phyloP scores from a whole-genome alignment of 2,329 filamentous ascomycete genomes.

The Reticulascus tulasneorum region DNA sequence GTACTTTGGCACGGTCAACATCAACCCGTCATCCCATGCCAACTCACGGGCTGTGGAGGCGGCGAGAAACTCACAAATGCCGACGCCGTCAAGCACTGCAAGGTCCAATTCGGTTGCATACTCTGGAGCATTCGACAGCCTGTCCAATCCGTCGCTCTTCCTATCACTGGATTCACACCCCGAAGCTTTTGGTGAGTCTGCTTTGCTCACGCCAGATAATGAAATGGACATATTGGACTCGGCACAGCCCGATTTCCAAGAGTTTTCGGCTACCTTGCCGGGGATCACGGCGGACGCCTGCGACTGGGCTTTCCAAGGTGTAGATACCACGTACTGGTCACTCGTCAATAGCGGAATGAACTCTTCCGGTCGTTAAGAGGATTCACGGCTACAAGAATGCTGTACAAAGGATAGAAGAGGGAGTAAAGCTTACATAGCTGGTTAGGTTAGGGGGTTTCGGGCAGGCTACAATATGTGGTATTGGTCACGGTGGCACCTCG shows the following conservation, averaged over 20 bases:
- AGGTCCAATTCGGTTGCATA: too few species aligned
- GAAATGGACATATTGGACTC: neutral
- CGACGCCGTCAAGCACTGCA: slow-evolving; percentile 8
- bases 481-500: too few species aligned
- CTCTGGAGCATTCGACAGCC: slow-evolving; percentile 3
- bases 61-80: slow-evolving; percentile 6
- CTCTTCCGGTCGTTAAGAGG: slow-evolving; percentile 8
- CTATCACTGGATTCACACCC: slow-evolving; percentile 8
- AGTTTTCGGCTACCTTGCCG: slow-evolving; percentile 20
- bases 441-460: too few species aligned
- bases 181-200: too few species aligned
- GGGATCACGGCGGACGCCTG: slow-evolving; percentile 28
- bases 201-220: neutral
- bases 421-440: too few species aligned
- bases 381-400: too few species aligned
- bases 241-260: neutral
- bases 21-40: slow-evolving; percentile 19
- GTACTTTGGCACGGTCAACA: slow-evolving; percentile 43
- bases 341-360: slow-evolving; percentile 22
- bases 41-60: slow-evolving; percentile 2
- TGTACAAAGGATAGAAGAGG: too few species aligned
- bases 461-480: too few species aligned
- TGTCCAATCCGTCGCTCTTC: slow-evolving; percentile 5
- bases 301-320: slow-evolving; percentile 36
- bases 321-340: slow-evolving; percentile 33